Evolutionary conservation across 768 basidiomycete species (phyloP).

Genomic region (Dentipellis fragilis): DNA sequence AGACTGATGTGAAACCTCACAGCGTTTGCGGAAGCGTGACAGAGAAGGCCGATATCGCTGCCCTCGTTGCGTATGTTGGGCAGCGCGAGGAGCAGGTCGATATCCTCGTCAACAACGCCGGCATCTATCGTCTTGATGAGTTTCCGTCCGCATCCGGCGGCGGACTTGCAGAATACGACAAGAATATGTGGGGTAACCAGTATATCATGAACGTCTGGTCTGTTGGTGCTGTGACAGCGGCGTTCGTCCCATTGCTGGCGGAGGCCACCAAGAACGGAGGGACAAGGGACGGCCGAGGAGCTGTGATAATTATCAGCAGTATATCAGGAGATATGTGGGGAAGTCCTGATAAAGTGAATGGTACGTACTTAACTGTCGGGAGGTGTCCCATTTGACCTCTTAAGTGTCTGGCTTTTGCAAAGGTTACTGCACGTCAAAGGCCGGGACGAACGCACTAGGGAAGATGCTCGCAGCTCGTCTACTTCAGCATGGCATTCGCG

Average conservation of each 20-base stretch:
- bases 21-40: conserved; percentile 55
- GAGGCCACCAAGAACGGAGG: neutral
- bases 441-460: neutral
- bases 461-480: neutral
- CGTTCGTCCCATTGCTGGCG: conserved; percentile 50
- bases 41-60: conserved; percentile 30
- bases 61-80: conserved; percentile 38
- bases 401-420: conserved; percentile 50
- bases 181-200: conserved; percentile 60
- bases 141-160: conserved; percentile 45
- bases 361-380: conserved; percentile 52
- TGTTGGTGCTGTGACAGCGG: conserved; percentile 67
- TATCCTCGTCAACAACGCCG: conserved; percentile 71
- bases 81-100: conserved; percentile 59
- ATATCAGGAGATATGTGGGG: neutral
- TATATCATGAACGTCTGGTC: conserved; percentile 63
- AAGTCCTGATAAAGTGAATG: conserved; percentile 73
- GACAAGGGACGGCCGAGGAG: neutral
- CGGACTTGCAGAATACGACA: conserved; percentile 51
- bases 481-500: neutral
- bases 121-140: conserved; percentile 34
- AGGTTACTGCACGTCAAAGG: neutral
- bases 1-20: conserved; percentile 19
- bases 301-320: neutral
- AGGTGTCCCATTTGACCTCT: too few species aligned